Evolutionary conservation across 2,329 filamentous ascomycete genomes (phyloP).

Genomic region (Sclerotinia sclerotiorum): DNA sequence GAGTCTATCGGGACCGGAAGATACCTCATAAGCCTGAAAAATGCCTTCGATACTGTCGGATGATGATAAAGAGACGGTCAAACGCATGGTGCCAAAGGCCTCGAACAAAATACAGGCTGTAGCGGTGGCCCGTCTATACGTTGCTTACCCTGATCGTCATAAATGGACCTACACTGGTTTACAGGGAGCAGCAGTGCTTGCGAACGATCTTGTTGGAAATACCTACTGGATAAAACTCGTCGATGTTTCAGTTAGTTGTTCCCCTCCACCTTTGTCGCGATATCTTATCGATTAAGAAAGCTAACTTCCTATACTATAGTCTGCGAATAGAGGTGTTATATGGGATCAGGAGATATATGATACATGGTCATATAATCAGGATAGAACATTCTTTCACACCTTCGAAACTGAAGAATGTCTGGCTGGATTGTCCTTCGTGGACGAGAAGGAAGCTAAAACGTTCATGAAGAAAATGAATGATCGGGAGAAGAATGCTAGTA

Average conservation of each 20-base stretch:
- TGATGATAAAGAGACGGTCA: constrained; percentile 94
- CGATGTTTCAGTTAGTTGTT: constrained; percentile 77
- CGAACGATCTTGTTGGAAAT: constrained; percentile 90
- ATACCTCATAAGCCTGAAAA: constrained; percentile 25
- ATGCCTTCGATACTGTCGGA: constrained; percentile 67
- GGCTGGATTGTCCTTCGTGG: constrained; percentile 86
- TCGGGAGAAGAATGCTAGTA: constrained; percentile 91
- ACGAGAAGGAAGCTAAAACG: constrained; percentile 95
- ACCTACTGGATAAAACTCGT: constrained; percentile 98
- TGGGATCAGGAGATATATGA: constrained; percentile 99
- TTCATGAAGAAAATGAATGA: constrained; percentile 98
- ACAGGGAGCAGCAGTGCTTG: constrained; percentile 86
- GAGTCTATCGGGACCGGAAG: background rate
- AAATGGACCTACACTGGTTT: constrained; percentile 94
- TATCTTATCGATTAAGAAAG: constrained; percentile 6
- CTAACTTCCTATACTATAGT: constrained; percentile 53
- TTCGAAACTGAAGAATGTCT: constrained; percentile 94
- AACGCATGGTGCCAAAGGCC: constrained; percentile 88
- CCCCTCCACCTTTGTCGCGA: constrained; percentile 3
- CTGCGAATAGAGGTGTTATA: constrained; percentile 78
- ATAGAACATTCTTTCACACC: constrained; percentile 95
- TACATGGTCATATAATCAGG: constrained; percentile 90
- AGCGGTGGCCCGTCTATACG: constrained; percentile 87
- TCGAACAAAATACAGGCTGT: constrained; percentile 97
- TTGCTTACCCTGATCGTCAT: constrained; percentile 81